Evolutionary conservation across 2,329 filamentous ascomycete species (phyloP), one percentile per base, ranked within the genome.

Genomic region (Escovopsis sp.): DNA sequence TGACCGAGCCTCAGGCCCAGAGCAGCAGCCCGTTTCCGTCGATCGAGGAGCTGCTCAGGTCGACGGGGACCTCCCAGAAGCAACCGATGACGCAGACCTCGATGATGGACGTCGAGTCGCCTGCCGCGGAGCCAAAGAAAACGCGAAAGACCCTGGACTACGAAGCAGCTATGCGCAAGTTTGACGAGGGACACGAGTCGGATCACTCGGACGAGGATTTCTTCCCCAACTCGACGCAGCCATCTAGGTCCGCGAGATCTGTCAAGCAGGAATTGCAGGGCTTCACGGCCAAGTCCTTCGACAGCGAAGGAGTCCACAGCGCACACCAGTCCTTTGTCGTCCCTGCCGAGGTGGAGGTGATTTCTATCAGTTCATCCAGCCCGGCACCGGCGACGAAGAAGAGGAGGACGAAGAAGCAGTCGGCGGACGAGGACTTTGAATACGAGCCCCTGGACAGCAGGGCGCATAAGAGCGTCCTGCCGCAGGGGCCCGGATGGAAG

Each of bases 101-200:
- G 10, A 26, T 12, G 12, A 39, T 30, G 12, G 36, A 30, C 12
- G 47, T 51, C 4, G 51, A 56, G 2, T 51, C 50, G 38, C 30
- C 34, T 4, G 19, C 34, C 3, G 28, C 33, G 11, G 32, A n/a
- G 6, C 43, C 37, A 11, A 33, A 34, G 3, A 52, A 55, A 4
- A 49, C 49, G 2, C 44, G 44, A 38, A 50, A 43, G 6, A 59
- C 68, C 41, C 32, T 49, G 3, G 65, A 64, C 11, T 69, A 69
- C 40, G 60, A 69, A 33, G 65, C 65, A 42, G 62, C 58, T 10
- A 69, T 69, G 61, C 59, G 59, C 26, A 63, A 54, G 26, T 49
- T 68, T 1, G 67, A 69, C 23, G 56, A 57, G 12, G 49, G 45
- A n/a, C 39, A 40, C n/a, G 42, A 55, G 19, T 54, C 55, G 15